Evolutionary conservation across 2,329 filamentous ascomycete genomes (phyloP).

Genomic region (Paecilomyces sp.): DNA sequence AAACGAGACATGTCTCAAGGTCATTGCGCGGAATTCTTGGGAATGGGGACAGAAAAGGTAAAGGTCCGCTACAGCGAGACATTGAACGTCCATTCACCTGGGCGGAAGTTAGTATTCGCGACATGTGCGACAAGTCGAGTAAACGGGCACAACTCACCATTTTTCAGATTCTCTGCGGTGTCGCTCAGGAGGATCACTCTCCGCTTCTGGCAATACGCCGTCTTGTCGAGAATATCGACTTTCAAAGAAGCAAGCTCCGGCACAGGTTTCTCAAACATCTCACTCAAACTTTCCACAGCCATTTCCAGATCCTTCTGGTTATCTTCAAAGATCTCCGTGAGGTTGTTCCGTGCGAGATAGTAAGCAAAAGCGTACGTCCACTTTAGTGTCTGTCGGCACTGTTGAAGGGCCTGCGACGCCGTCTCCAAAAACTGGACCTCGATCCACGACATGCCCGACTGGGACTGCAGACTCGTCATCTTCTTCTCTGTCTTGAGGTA

Average conservation of each 20-base stretch:
- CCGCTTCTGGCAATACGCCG: constrained; percentile 89
- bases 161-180: constrained; percentile 84
- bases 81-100: constrained; percentile 42
- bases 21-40: background rate
- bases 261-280: constrained; percentile 99
- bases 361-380: constrained; percentile 99
- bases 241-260: constrained; percentile 77
- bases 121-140: background rate
- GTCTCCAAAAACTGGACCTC: constrained; percentile 95
- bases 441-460: constrained; percentile 97
- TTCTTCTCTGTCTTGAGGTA: constrained; percentile 97
- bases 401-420: constrained; percentile 87
- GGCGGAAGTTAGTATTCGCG: constrained; percentile 4
- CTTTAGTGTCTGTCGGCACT: constrained; percentile 95
- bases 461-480: constrained; percentile 91
- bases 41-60: background rate
- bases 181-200: constrained; percentile 84
- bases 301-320: constrained; percentile 98
- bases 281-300: constrained; percentile 92
- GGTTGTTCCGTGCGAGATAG: constrained; percentile 91
- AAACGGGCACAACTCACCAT: constrained; percentile 52
- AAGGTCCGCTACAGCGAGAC: constrained; percentile 27
- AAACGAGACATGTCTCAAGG: background rate
- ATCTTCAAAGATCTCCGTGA: constrained; percentile 96
- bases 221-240: constrained; percentile 98